These are phyloP conservation scores for Capsaspora owczarzaki DNA, from an alignment of 78 protist genomes.

Conservation along the genomic window DNA sequence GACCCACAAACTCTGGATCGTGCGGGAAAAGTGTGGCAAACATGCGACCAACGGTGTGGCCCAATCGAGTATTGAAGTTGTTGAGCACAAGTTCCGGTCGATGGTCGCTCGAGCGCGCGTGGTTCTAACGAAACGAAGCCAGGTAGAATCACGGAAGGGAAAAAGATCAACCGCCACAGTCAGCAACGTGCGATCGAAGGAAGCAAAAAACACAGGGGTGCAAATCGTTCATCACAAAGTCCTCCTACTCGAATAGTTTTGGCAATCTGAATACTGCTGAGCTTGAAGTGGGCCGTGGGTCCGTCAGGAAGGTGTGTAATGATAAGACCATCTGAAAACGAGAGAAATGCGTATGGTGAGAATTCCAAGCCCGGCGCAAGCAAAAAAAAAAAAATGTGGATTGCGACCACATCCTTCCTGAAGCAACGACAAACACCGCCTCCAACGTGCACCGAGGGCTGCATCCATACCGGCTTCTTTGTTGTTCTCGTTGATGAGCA, in stretches of 20 bases:
- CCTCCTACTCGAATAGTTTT: slow-evolving; percentile 43
- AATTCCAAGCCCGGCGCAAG: too few species aligned
- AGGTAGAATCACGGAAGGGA: neutral
- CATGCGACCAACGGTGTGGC: slow-evolving; percentile 81
- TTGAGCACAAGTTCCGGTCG: slow-evolving; percentile 85
- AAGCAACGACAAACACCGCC: neutral
- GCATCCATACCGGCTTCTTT: slow-evolving; percentile 41
- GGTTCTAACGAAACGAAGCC: neutral
- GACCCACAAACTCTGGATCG: slow-evolving; percentile 73
- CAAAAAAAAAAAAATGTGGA: neutral
- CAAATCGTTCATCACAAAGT: neutral
- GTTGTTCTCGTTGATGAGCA: slow-evolving; percentile 73
- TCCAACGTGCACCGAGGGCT: neutral
- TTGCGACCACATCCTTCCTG: too few species aligned
- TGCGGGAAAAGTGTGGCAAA: slow-evolving; percentile 80
- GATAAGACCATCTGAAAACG: slow-evolving; percentile 43
- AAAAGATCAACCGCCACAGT: neutral
- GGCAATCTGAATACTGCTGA: slow-evolving; percentile 45
- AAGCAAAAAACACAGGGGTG: neutral
- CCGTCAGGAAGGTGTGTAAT: slow-evolving; percentile 92
- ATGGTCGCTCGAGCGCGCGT: slow-evolving; percentile 35
- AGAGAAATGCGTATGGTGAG: neutral
- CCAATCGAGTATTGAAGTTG: slow-evolving; percentile 91
- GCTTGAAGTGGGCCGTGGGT: slow-evolving; percentile 88
- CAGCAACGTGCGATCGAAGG: neutral